Conservation (phyloP, 2,329 filamentous ascomycete genomes). For the Colletotrichum sojae region DNA sequence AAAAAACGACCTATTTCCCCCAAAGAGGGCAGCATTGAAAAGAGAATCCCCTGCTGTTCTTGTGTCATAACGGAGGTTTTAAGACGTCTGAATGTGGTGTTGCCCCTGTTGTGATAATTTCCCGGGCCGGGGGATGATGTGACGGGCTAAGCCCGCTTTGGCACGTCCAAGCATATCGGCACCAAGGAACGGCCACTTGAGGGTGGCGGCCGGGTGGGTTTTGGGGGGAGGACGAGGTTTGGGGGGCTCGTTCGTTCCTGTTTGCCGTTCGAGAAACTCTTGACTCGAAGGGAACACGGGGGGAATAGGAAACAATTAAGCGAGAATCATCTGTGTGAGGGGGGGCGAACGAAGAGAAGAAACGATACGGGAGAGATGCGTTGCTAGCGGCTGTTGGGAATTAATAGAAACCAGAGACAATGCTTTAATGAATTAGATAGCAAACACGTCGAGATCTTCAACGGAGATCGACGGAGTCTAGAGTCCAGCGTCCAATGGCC, state of each 20-base stretch:
- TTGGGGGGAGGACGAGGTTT: neutral
- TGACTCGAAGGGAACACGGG: neutral
- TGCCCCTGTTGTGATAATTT: constrained; percentile 41
- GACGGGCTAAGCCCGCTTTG: constrained; percentile 39
- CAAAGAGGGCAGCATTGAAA: neutral
- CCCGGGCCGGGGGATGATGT: constrained; percentile 35
- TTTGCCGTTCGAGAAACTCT: too few species aligned
- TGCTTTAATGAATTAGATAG: too few species aligned
- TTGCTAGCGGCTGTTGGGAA: too few species aligned
- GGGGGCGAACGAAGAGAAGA: neutral
- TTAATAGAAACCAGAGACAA: too few species aligned
- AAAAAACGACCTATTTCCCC: neutral
- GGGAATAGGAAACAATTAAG: neutral
- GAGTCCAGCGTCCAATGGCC: too few species aligned
- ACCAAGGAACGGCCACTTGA: constrained; percentile 28
- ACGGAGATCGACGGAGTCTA: too few species aligned
- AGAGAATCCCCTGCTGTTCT: constrained; percentile 3
- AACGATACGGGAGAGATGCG: neutral
- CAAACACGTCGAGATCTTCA: too few species aligned
- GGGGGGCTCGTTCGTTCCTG: too few species aligned
- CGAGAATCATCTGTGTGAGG: neutral
- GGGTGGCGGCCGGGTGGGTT: constrained; percentile 10
- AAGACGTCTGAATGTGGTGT: constrained; percentile 29
- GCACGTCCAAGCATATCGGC: constrained; percentile 38
- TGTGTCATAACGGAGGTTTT: constrained; percentile 32